Base-by-base conservation (phyloP, 345 rosid species). In the Orychophragmus violaceus region DNA sequence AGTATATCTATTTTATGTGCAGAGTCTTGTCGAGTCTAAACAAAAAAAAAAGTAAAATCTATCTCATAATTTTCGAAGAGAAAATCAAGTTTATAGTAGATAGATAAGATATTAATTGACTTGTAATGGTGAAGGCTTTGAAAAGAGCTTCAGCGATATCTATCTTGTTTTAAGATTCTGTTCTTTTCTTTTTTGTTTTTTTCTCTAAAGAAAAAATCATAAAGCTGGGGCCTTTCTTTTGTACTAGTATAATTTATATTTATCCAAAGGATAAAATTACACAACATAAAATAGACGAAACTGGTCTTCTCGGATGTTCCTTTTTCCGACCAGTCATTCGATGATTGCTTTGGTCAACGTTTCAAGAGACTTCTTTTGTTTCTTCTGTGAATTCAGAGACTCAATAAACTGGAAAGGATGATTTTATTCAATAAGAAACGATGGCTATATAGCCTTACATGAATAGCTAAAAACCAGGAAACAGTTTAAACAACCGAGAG, bases 241-340 rank as follows among this genome's bases (percentile, higher is more conserved):
- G n/a, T n/a, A n/a, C n/a, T n/a, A n/a, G n/a, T n/a, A n/a, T 30
- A 8, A 30, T 30, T 30, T 30, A 25, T 37, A 41, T 6, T 52
- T 22, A 36, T 58, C 46, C 21, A 58, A 8, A 30, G 6, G 6
- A 57, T 0, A 19, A 33, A 18, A 19, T 3, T 12, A 19, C 9
- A 55, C 19, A n/a, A n/a, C n/a, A n/a, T n/a, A n/a, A 59, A 59
- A 59, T 23, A 59, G 52, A 65, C 41, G 14, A 66, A 53, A 52
- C 10, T 6, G 1, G 52, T 53, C 50, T 39, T 65, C 37, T 58
- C 9, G 50, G 58, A 55, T 33, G 72, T 68, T 45, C 72, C 49
- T 44, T 57, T 58, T 68, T 68, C 72, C 59, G 72, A 68, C 72
- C 72, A 59, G 70, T n/a, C n/a, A n/a, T n/a, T 53, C 2, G 61